Conservation (phyloP, 768 basidiomycete genomes). For the Amanita brunnescens region DNA sequence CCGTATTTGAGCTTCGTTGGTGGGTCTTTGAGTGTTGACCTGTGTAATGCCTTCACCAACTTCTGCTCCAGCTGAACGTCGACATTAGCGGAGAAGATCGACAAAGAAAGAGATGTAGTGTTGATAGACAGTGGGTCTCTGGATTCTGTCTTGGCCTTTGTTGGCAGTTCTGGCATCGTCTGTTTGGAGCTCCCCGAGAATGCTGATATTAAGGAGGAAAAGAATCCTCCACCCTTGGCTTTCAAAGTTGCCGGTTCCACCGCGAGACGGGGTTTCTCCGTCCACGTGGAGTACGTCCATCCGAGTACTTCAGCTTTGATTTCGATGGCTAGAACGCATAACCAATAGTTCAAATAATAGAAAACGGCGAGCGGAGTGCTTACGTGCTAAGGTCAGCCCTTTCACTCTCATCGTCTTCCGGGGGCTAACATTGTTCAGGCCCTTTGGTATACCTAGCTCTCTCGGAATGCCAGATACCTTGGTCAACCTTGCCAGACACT, state of each 20-base stretch:
- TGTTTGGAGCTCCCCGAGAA: conserved; percentile 32
- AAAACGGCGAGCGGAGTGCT: conserved; percentile 13
- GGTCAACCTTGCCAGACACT: conserved; percentile 54
- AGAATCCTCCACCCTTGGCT: conserved; percentile 31
- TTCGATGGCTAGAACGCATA: conserved; percentile 42
- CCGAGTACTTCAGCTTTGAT: conserved; percentile 80
- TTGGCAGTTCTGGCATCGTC: conserved; percentile 15
- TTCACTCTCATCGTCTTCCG: conserved; percentile 61
- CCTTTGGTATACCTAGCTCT: conserved; percentile 42
- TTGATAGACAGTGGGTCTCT: conserved; percentile 31
- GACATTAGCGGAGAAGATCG: conserved; percentile 60
- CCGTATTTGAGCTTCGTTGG: conserved; percentile 68
- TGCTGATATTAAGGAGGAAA: conserved; percentile 37
- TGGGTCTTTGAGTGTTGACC: conserved; percentile 94
- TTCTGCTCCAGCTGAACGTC: conserved; percentile 59
- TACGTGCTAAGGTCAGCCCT: conserved; percentile 56
- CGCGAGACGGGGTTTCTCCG: conserved; percentile 43
- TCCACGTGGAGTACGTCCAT: conserved; percentile 63
- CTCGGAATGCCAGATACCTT: conserved; percentile 52
- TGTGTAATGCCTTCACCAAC: conserved; percentile 61
- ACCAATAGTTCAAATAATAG: background rate
- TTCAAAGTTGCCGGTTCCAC: conserved; percentile 16
- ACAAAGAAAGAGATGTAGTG: conserved; percentile 48
- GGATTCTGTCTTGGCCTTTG: conserved; percentile 1
- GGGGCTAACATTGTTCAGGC: conserved; percentile 47